Conservation (phyloP, 2,329 filamentous ascomycete genomes). For the Botrytis hyacinthi region DNA sequence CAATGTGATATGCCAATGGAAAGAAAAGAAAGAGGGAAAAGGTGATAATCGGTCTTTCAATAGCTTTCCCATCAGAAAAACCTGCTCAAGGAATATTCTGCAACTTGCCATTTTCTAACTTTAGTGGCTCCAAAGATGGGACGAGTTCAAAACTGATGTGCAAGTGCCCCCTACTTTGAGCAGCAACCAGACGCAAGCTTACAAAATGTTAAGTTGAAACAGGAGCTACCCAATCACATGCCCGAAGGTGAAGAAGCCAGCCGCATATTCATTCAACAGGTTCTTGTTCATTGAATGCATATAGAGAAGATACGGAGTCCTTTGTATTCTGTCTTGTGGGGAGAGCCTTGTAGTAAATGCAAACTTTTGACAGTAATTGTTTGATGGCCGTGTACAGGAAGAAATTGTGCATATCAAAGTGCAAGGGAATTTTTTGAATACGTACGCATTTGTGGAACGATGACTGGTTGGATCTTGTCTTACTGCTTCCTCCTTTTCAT, state of each 20-base stretch:
- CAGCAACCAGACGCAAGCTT: not conserved
- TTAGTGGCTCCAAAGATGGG: not conserved
- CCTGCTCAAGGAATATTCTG: no score
- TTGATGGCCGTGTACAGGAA: not conserved
- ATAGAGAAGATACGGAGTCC: not conserved
- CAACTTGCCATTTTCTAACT: not conserved
- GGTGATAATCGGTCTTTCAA: not conserved
- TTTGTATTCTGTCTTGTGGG: not conserved
- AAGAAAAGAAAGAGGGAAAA: not conserved
- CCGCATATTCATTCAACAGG: not conserved
- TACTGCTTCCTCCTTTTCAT: conserved; percentile 77
- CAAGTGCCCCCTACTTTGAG: conserved; percentile 14
- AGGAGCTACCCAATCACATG: not conserved
- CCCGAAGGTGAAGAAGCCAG: not conserved
- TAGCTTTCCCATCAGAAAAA: not conserved
- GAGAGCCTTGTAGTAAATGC: not conserved
- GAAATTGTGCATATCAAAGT: not conserved
- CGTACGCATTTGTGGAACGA: conserved; percentile 76
- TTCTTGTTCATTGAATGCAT: not conserved
- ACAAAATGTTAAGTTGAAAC: not conserved
- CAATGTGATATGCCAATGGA: not conserved
- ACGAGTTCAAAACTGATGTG: conserved; percentile 1
- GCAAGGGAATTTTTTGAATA: conserved; percentile 39
- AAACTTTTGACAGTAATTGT: not conserved
- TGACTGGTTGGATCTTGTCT: conserved; percentile 68